Evolutionary conservation across 805 yeast genomes (phyloP), one percentile per base, ranked within the genome.

Genomic region (Candida orba): DNA sequence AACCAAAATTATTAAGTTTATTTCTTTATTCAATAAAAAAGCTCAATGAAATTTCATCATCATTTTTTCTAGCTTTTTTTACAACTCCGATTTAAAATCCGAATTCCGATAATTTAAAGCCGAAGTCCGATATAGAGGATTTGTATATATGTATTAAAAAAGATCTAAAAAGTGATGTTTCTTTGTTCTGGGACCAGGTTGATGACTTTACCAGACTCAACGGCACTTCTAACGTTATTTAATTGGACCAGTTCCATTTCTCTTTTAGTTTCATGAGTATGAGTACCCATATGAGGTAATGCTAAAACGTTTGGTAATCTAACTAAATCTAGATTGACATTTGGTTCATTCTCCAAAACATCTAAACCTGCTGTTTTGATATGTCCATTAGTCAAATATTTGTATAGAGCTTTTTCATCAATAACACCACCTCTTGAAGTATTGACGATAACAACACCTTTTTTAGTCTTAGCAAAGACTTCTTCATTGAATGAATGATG

Each of bases 261-360:
- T 52, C 70, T 66, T 56, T 84, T 76, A 4, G 95, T 84, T 64
- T 88, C 95, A 41, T 65, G 64, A 5, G 91, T 70, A 59, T 79
- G 79, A 0, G 96, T 86, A 24, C 96, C 97, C 83, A 86, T 79
- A 61, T 89, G 97, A 14, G 97, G 97, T 51, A 85, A 67, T 31
- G 85, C 75, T 12, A 84, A 71, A n/a, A 80, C 86, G 50, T 82
- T 81, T 13, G 85, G 84, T 63, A 82, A 64, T 27, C 68, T 66
- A 39, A 73, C 63, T 49, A 84, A 66, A 47, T 83, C 89, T 57
- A 72, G 64, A 36, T 82, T 73, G n/a, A 78, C 83, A 49, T 76
- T 57, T 10, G 95, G 95, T 62, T 84, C 95, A 49, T 68, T 64
- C 60, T 84, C 90, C 60, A 81, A 79, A 25, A 85, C 95, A 55